Conservation (phyloP, 129 eudicot genomes). For the Tagetes patula region DNA sequence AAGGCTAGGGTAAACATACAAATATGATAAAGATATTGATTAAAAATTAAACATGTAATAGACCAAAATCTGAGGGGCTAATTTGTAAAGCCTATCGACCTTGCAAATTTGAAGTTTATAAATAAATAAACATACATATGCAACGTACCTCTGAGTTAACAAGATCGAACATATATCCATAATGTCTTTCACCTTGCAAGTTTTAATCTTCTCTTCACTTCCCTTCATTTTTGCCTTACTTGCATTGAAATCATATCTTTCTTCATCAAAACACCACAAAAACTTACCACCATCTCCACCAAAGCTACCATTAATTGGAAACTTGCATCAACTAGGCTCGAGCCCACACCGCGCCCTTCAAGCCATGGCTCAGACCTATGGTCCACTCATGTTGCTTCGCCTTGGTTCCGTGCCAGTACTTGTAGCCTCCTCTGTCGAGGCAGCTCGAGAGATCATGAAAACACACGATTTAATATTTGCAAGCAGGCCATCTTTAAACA, state of each 20-base stretch:
- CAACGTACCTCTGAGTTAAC: no score
- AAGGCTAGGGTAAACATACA: no score
- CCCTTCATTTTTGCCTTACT: neutral
- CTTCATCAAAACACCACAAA: neutral
- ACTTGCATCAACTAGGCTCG: conserved; percentile 10
- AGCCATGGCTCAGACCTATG: neutral
- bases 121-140: no score
- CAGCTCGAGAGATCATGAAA: conserved; percentile 10
- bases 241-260: neutral
- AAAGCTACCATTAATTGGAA: conserved; percentile 7
- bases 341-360: neutral
- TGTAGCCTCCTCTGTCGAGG: neutral
- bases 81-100: no score
- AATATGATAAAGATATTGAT: no score
- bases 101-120: no score
- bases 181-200: neutral
- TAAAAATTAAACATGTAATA: no score
- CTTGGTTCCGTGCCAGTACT: neutral
- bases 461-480: neutral
- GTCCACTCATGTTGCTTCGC: neutral
- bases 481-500: neutral
- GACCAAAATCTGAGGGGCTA: no score
- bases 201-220: neutral
- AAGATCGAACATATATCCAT: neutral
- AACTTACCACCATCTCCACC: conserved; percentile 8